Conservation (phyloP, 2,329 filamentous ascomycete genomes). For the Ascochyta clinopodiicola region DNA sequence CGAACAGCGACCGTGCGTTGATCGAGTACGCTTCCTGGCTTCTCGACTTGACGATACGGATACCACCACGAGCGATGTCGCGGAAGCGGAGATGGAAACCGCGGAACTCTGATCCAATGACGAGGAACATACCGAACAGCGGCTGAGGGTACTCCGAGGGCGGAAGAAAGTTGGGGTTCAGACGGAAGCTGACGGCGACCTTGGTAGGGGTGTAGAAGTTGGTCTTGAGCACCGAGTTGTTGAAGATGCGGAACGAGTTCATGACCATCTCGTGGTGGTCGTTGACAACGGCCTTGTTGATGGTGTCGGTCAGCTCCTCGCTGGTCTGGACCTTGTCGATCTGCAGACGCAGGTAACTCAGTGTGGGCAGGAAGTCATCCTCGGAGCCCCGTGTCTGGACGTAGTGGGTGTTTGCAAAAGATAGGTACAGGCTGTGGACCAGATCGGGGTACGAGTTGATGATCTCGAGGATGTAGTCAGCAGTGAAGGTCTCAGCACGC, state of each 20-base stretch:
- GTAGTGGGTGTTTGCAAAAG: slow-evolving; percentile 88
- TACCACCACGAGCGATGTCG: slow-evolving; percentile 95
- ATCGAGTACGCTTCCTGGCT: slow-evolving; percentile 96
- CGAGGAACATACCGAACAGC: slow-evolving; percentile 97
- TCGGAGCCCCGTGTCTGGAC: slow-evolving; percentile 69
- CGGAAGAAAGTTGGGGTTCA: slow-evolving; percentile 88
- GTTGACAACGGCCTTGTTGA: slow-evolving; percentile 61
- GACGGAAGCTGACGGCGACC: slow-evolving; percentile 94
- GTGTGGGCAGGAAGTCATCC: slow-evolving; percentile 73
- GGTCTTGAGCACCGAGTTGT: slow-evolving; percentile 90
- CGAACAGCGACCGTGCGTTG: slow-evolving; percentile 94
- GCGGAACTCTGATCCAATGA: slow-evolving; percentile 95
- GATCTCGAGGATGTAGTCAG: slow-evolving; percentile 97
- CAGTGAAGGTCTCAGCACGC: slow-evolving; percentile 95
- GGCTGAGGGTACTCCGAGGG: slow-evolving; percentile 91
- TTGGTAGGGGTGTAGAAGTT: slow-evolving; percentile 99
- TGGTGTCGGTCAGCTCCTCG: slow-evolving; percentile 47
- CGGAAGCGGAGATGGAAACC: slow-evolving; percentile 98
- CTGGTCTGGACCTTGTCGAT: slow-evolving; percentile 64
- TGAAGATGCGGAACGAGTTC: slow-evolving; percentile 96
- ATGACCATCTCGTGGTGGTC: slow-evolving; percentile 99
- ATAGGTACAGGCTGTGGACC: slow-evolving; percentile 85
- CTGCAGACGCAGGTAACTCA: slow-evolving; percentile 71
- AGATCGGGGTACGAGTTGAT: slow-evolving; percentile 89
- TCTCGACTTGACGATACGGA: slow-evolving; percentile 97